These are phyloP conservation scores for Ceraceosorus guamensis DNA, from an alignment of 1,284 basidiomycete species.

Conservation along the genomic window DNA sequence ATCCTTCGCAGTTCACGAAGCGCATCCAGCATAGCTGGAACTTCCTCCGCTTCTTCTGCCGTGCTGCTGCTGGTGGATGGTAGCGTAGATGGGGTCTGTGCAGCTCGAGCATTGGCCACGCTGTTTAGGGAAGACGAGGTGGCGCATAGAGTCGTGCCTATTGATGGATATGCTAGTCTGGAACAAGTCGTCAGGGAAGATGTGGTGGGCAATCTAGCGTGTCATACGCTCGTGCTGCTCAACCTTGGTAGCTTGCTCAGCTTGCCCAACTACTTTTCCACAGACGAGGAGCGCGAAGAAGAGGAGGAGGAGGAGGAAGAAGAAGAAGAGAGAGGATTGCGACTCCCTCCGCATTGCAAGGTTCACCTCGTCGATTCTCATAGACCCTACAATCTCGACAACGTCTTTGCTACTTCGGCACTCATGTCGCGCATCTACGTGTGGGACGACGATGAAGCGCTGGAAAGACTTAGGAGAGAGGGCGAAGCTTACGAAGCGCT, in stretches of 20 bases:
- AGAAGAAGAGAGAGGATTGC: constrained; percentile 3
- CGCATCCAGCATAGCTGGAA: constrained; percentile 15
- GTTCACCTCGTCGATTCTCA: constrained; percentile 87
- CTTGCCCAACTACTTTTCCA: constrained; percentile 57
- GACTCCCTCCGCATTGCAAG: constrained; percentile 53
- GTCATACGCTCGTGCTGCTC: constrained; percentile 75
- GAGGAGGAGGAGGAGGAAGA: not conserved
- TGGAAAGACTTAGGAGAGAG: constrained; percentile 21
- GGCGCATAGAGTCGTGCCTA: constrained; percentile 81
- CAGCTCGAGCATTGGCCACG: constrained; percentile 77
- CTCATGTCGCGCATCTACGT: constrained; percentile 35
- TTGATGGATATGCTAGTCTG: constrained; percentile 74
- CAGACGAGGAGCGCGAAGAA: constrained; percentile 2
- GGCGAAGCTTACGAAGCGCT: constrained; percentile 35
- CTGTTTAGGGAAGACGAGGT: constrained; percentile 90
- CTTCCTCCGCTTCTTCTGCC: constrained; percentile 22
- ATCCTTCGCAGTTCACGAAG: constrained; percentile 20
- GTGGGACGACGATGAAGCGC: constrained; percentile 47
- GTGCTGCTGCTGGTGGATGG: constrained; percentile 78
- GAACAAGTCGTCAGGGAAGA: constrained; percentile 60
- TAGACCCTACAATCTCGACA: constrained; percentile 81
- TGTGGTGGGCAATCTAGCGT: constrained; percentile 56
- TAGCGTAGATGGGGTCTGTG: constrained; percentile 83
- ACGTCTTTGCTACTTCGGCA: constrained; percentile 65
- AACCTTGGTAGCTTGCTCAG: constrained; percentile 88